Conservation (phyloP, 495 filamentous ascomycete species). For the Thozetella sp. region DNA sequence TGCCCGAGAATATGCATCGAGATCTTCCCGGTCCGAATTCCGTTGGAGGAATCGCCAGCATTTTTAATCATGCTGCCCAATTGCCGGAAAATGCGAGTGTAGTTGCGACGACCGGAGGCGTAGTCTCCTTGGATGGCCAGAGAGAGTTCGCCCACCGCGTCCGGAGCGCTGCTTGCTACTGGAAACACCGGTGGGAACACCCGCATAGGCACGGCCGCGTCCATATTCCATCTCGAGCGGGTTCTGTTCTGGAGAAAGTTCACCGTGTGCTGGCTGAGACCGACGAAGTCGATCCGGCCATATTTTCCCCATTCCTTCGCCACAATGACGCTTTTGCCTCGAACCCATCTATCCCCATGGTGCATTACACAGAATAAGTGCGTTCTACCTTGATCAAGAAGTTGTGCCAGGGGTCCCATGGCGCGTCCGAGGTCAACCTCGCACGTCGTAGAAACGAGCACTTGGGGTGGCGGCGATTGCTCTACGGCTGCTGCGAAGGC, state of each 20-base stretch:
- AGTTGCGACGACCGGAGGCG: conserved; percentile 19
- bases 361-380: conserved; percentile 24
- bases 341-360: conserved; percentile 21
- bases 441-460: conserved; percentile 24
- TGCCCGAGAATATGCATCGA: not conserved
- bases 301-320: conserved; percentile 16
- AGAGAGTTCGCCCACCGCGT: conserved; percentile 8
- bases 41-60: not conserved
- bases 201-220: not conserved
- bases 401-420: conserved; percentile 3
- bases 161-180: not conserved
- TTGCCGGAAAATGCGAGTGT: conserved; percentile 11
- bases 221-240: conserved; percentile 13
- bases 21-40: not conserved
- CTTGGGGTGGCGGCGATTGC: conserved; percentile 8
- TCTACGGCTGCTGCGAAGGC: conserved; percentile 3
- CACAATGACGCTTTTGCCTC: conserved; percentile 6
- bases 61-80: conserved; percentile 9
- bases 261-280: conserved; percentile 18
- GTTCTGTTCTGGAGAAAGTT: conserved; percentile 12
- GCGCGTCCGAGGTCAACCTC: conserved; percentile 14
- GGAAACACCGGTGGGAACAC: not conserved
- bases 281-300: conserved; percentile 18
- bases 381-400: conserved; percentile 18
- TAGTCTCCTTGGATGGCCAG: conserved; percentile 25